A percentile compares a stretch with the other conserved stretches of the same genome.
Evolutionary conservation across 768 basidiomycete species (phyloP).

Genomic region (Russula sp.): DNA sequence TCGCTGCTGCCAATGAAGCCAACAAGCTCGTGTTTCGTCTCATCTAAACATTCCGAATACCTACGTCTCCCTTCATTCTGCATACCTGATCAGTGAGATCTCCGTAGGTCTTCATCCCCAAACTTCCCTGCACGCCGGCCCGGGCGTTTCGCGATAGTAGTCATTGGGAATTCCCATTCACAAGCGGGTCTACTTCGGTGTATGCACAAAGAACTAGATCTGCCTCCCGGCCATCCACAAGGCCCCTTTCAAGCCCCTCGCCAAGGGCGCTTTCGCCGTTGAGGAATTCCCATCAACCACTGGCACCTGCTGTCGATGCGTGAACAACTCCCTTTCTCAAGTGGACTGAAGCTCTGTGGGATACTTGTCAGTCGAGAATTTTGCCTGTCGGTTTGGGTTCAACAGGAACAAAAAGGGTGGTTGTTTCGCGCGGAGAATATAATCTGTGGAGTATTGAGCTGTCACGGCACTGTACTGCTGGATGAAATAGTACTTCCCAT

Average conservation of each 20-base stretch:
- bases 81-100: too few relatives aligned
- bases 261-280: background rate
- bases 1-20: too few relatives aligned
- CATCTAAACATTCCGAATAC: too few relatives aligned
- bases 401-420: background rate
- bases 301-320: conserved; percentile 35
- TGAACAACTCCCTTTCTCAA: conserved; percentile 30
- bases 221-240: conserved; percentile 25
- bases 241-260: too few relatives aligned
- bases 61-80: too few relatives aligned
- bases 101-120: too few relatives aligned
- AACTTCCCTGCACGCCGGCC: too few relatives aligned
- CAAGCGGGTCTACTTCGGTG: too few relatives aligned
- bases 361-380: background rate
- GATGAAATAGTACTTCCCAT: background rate
- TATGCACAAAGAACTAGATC: background rate
- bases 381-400: background rate
- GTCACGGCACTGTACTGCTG: background rate
- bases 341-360: conserved; percentile 29
- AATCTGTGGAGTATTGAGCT: background rate
- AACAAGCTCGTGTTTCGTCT: too few relatives aligned
- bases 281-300: conserved; percentile 34
- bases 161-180: too few relatives aligned
- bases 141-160: too few relatives aligned
- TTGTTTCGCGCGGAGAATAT: background rate